phyloP scores from a whole-genome alignment of 371 early-diverging fungal species.

The Nosema muscidifuracis region DNA sequence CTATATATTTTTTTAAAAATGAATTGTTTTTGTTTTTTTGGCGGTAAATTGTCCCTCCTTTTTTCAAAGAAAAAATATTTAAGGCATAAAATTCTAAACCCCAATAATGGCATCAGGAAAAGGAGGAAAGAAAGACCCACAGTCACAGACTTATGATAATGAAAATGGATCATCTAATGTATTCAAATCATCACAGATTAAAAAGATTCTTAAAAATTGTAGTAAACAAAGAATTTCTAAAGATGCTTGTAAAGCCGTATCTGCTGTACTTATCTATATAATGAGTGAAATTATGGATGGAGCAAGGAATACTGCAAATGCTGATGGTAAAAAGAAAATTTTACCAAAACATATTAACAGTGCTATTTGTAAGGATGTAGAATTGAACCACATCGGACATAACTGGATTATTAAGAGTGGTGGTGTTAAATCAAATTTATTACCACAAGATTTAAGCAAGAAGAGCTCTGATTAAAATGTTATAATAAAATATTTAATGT shows the following conservation, averaged over 20 bases:
- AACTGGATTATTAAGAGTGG: constrained; percentile 61
- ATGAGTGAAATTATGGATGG: constrained; percentile 62
- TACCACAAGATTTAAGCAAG: constrained; percentile 4
- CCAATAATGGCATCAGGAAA: constrained; percentile 48
- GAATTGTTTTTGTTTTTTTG: background rate
- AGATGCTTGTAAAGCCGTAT: constrained; percentile 56
- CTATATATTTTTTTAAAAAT: background rate
- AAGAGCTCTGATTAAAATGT: constrained; percentile 13
- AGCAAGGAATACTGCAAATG: constrained; percentile 55
- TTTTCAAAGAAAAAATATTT: constrained; percentile 37
- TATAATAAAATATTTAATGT: background rate
- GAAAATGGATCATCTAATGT: constrained; percentile 32
- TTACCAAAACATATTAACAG: constrained; percentile 62
- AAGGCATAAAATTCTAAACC: constrained; percentile 30
- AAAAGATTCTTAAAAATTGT: constrained; percentile 58
- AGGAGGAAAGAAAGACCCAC: constrained; percentile 63
- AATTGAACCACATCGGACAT: constrained; percentile 54
- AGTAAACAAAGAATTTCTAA: constrained; percentile 60
- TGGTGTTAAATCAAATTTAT: constrained; percentile 42
- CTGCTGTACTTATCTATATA: constrained; percentile 54
- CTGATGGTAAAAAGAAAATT: constrained; percentile 63
- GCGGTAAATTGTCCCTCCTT: background rate
- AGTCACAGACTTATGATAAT: constrained; percentile 47
- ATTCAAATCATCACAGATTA: constrained; percentile 60
- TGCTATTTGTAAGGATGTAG: constrained; percentile 60